These are phyloP conservation scores for Lodderomyces orthopsilosis DNA, from an alignment of 1,139 yeast species.

Conservation along the genomic window DNA sequence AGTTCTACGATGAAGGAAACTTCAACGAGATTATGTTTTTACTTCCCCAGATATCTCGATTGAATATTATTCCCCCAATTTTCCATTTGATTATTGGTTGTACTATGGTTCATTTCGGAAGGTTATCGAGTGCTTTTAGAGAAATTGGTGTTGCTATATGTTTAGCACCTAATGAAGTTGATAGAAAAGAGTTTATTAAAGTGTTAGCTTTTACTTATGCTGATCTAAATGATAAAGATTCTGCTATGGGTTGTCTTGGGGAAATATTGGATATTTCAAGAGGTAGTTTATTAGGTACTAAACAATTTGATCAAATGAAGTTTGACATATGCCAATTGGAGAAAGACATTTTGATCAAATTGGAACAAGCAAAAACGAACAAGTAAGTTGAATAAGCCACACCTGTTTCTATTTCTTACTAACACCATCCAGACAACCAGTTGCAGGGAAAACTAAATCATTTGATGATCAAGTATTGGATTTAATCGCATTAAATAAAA, in stretches of 20 bases:
- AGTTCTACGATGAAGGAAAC: conserved; percentile 7
- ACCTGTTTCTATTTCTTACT: conserved; percentile 3
- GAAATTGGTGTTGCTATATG: conserved; percentile 13
- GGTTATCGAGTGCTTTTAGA: conserved; percentile 10
- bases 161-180: conserved; percentile 7
- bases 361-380: conserved; percentile 5
- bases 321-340: conserved; percentile 6
- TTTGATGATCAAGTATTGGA: conserved; percentile 13
- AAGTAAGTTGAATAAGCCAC: conserved; percentile 8
- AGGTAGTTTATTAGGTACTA: conserved; percentile 1
- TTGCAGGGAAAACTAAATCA: conserved; percentile 7
- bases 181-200: conserved; percentile 8
- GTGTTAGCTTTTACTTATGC: conserved; percentile 9
- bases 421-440: conserved; percentile 5
- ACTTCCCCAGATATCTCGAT: conserved; percentile 9
- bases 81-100: conserved; percentile 12
- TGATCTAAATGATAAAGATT: conserved; percentile 9
- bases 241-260: conserved; percentile 12
- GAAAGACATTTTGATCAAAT: conserved; percentile 1
- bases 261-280: conserved; percentile 13
- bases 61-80: conserved; percentile 8
- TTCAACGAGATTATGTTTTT: conserved; percentile 10
- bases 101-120: conserved; percentile 11
- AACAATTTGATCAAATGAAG: conserved; percentile 9
- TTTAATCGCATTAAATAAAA: conserved; percentile 8